Percentiles rank a stretch among this genome's conserved stretches.
Conservation (phyloP, 1,284 basidiomycete species). For the Tremellales sp. region DNA sequence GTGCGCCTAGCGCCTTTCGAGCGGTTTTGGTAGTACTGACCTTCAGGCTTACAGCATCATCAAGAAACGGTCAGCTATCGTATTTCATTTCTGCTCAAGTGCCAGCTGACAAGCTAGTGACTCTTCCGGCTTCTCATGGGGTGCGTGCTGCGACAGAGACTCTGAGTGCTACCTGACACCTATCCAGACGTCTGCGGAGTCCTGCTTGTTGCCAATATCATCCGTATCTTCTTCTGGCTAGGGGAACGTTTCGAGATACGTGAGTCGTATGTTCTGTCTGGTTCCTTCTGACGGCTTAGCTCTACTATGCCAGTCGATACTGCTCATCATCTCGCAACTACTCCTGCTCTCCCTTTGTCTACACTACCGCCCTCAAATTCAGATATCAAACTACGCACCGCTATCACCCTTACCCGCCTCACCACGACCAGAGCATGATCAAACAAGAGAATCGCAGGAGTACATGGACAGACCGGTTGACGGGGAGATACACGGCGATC, state of each 20-base stretch:
- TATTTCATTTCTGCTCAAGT: neutral
- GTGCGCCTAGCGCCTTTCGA: constrained; percentile 20
- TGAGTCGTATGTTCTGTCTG: constrained; percentile 13
- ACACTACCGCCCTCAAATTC: constrained; percentile 38
- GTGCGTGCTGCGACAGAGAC: constrained; percentile 14
- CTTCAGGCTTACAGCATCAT: constrained; percentile 50
- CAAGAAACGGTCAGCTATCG: constrained; percentile 42
- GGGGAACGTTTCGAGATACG: constrained; percentile 52
- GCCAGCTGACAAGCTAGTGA: constrained; percentile 24
- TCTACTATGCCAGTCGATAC: constrained; percentile 49
- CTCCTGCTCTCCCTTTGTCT: constrained; percentile 53
- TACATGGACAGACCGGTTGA: constrained; percentile 3
- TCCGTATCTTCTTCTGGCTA: constrained; percentile 52
- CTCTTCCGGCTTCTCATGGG: constrained; percentile 47
- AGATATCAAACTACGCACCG: constrained; percentile 18
- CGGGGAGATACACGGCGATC: neutral
- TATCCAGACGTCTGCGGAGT: constrained; percentile 43
- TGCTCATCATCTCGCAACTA: constrained; percentile 52
- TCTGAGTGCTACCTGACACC: neutral
- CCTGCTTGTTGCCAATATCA: constrained; percentile 48
- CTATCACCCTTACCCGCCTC: constrained; percentile 20
- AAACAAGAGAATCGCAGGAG: neutral
- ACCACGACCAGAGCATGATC: neutral
- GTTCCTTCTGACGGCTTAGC: constrained; percentile 26
- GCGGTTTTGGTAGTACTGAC: no score